These are phyloP conservation scores for Colletotrichum costaricense DNA, from an alignment of 2,329 filamentous ascomycete species.

Conservation along the genomic window DNA sequence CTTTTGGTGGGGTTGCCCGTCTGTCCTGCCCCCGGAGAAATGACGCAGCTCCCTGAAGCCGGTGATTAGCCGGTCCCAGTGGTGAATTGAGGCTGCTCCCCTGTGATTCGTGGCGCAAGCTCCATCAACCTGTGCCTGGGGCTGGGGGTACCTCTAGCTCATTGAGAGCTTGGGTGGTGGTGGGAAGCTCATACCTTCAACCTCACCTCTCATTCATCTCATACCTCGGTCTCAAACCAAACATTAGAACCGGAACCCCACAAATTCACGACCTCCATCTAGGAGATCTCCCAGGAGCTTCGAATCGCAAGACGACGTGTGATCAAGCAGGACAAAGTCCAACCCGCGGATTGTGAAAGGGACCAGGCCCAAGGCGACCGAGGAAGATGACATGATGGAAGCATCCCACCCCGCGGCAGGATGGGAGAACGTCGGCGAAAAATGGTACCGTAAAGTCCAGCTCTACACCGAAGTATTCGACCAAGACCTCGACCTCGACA, in stretches of 20 bases:
- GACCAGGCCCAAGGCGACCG: slow-evolving; percentile 14
- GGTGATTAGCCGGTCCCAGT: slow-evolving; percentile 24
- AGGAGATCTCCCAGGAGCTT: neutral
- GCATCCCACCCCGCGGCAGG: slow-evolving; percentile 79
- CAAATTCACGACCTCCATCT: too few relatives aligned
- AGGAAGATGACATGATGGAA: slow-evolving; percentile 61
- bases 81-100: slow-evolving; percentile 13
- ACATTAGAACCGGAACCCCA: neutral
- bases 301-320: neutral
- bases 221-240: neutral
- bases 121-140: neutral
- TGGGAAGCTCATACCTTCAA: slow-evolving; percentile 12
- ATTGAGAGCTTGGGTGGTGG: neutral
- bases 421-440: slow-evolving; percentile 94
- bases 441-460: slow-evolving; percentile 94
- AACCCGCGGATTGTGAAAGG: neutral
- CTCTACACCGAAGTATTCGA: slow-evolving; percentile 95
- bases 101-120: slow-evolving; percentile 28
- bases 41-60: slow-evolving; percentile 28
- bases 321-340: neutral
- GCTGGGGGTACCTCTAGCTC: neutral
- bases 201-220: neutral
- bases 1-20: neutral
- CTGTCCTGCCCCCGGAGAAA: neutral
- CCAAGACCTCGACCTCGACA: slow-evolving; percentile 92